Evolutionary conservation across 2,329 filamentous ascomycete species (phyloP), one percentile per base, ranked within the genome.

Genomic region (Podosphaera xanthii): DNA sequence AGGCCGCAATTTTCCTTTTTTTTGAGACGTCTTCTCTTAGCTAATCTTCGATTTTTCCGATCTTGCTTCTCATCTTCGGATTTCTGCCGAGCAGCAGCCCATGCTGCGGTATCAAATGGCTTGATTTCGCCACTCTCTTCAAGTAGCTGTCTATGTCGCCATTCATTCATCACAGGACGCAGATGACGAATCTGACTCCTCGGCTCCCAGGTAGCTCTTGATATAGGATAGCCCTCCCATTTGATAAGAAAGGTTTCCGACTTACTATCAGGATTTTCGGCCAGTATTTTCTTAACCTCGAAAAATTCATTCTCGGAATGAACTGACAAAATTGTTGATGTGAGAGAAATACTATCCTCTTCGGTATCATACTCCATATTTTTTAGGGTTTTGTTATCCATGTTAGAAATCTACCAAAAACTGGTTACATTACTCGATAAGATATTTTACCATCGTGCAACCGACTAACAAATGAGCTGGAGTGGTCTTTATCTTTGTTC

Each of bases 201-300:
- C 1, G 75, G 74, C 62, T 80, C 76, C 76, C 76, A 80, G 0
- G 78, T 81, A 59, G 75, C 74, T 60, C 77, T 69, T n/a, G 78
- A 68, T 4, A 81, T 62, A 1, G 74, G 71, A 65, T 83, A 89
- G 1, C 72, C 75, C 34, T 73, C 71, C 84, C 84, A 88, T 61
- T 78, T 75, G 31, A 86, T 76, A 1, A 88, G 74, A 65, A 80
- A 87, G 33, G 71, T 64, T 35, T 65, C 69, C 14, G 67, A 65
- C 4, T 69, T 70, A 3, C 71, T 63, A 3, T 66, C 59, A 7
- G 68, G 62, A 12, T 70, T 70, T 64, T 82, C 75, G 0, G 73
- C 72, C 22, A 80, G 68, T 40, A 84, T 73, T 14, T 70, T 69
- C 50, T 82, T 76, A 3, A 69, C 67, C 1, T 58, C 58, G 59